Conservation (phyloP, 1,284 basidiomycete genomes). For the Puccinia coronata region DNA sequence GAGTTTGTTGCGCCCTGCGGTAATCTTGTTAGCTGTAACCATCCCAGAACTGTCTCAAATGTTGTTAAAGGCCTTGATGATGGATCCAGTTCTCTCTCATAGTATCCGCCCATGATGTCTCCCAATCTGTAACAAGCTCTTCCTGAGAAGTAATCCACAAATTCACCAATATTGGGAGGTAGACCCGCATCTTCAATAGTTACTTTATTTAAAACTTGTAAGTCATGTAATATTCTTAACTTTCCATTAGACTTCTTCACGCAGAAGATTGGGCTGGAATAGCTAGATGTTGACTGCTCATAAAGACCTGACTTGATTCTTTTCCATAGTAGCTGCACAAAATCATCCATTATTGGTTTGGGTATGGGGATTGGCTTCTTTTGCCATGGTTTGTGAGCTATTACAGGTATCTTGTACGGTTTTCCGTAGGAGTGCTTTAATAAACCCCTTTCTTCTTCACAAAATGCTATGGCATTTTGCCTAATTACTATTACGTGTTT, state of each 20-base stretch:
- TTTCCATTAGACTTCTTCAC: constrained; percentile 1
- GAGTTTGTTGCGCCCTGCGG: neutral
- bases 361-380: constrained; percentile 23
- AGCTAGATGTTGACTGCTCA: neutral
- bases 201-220: constrained; percentile 8
- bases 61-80: neutral
- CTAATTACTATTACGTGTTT: neutral
- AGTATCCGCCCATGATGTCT: too few species aligned
- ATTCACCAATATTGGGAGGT: neutral
- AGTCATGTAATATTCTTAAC: neutral
- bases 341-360: neutral
- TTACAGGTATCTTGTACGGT: constrained; percentile 12
- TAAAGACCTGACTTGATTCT: constrained; percentile 2
- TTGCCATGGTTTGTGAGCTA: constrained; percentile 18
- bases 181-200: constrained; percentile 13
- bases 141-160: neutral
- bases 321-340: constrained; percentile 5
- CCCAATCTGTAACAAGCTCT: neutral
- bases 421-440: constrained; percentile 10
- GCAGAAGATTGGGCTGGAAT: constrained; percentile 8
- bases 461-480: constrained; percentile 6
- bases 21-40: neutral
- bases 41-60: neutral
- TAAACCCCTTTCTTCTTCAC: constrained; percentile 18
- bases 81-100: neutral